Conservation (phyloP, 1,284 basidiomycete genomes). For the Sporisorium exsertum region DNA sequence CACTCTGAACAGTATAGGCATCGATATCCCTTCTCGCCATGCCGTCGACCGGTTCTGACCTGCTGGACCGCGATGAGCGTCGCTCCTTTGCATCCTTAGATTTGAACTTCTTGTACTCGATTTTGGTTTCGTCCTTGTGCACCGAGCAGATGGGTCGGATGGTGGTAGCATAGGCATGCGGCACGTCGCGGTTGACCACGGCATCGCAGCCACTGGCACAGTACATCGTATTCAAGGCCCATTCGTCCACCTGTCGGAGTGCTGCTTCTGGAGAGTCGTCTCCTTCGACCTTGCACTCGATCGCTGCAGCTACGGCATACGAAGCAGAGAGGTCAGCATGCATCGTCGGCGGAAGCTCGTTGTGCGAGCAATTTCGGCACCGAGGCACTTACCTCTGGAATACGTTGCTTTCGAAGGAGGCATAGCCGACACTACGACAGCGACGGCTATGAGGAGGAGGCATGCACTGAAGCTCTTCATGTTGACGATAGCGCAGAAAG, state of each 20-base stretch:
- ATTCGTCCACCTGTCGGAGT: constrained; percentile 32
- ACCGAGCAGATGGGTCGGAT: constrained; percentile 25
- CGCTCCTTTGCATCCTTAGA: constrained; percentile 10
- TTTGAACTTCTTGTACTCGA: constrained; percentile 23
- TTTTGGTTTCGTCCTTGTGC: constrained; percentile 23
- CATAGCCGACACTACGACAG: not conserved
- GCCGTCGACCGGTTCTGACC: not conserved
- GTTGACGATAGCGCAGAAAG: not conserved
- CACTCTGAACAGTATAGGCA: constrained; percentile 29
- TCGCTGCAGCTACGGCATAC: not conserved
- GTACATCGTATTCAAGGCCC: constrained; percentile 24
- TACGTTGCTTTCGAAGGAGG: not conserved
- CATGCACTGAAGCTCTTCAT: not conserved
- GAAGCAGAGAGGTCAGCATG: not conserved
- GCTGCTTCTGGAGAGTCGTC: constrained; percentile 35
- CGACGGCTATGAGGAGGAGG: not conserved
- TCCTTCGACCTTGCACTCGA: constrained; percentile 26
- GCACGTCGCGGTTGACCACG: constrained; percentile 18
- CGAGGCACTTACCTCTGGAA: not conserved
- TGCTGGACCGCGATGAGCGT: not conserved
- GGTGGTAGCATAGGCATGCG: constrained; percentile 13
- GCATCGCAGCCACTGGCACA: constrained; percentile 36
- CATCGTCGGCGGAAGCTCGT: not conserved
- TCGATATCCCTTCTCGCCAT: constrained; percentile 29
- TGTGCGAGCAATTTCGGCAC: not conserved